Conservation (phyloP, 306 rosid species). For the Cicer pinnatifidum region DNA sequence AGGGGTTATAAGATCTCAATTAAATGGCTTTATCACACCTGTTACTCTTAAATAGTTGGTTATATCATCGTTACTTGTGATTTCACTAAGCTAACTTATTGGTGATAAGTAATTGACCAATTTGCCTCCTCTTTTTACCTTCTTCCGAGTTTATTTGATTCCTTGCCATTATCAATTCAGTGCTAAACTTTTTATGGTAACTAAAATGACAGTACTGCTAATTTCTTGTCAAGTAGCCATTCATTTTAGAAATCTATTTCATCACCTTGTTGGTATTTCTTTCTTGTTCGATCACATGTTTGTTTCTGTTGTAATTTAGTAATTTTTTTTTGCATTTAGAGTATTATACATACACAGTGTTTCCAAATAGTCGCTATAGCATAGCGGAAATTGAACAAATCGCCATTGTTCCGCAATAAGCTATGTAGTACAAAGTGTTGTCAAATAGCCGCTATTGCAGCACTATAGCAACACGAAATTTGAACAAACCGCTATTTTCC, state of each 20-base stretch:
- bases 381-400: no score
- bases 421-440: no score
- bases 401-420: no score
- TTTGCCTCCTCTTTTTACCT: slow-evolving; percentile 15
- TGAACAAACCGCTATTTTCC: no score
- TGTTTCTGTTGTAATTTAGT: background rate
- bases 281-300: background rate
- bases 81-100: slow-evolving; percentile 8
- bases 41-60: background rate
- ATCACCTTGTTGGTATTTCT: background rate
- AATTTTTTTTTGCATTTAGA: background rate
- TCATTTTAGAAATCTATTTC: background rate
- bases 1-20: slow-evolving; percentile 23
- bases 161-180: slow-evolving; percentile 3
- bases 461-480: no score
- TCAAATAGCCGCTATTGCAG: no score
- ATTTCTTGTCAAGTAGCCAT: slow-evolving; percentile 20
- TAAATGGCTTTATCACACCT: background rate
- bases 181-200: slow-evolving; percentile 28
- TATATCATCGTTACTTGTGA: slow-evolving; percentile 14
- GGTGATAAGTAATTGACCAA: background rate
- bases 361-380: no score
- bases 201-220: slow-evolving; percentile 1
- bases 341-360: no score
- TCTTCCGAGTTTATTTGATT: slow-evolving; percentile 8